Evolutionary conservation across 495 filamentous ascomycete genomes (phyloP), one percentile per base, ranked within the genome.

Genomic region (Lophium mytilinum): DNA sequence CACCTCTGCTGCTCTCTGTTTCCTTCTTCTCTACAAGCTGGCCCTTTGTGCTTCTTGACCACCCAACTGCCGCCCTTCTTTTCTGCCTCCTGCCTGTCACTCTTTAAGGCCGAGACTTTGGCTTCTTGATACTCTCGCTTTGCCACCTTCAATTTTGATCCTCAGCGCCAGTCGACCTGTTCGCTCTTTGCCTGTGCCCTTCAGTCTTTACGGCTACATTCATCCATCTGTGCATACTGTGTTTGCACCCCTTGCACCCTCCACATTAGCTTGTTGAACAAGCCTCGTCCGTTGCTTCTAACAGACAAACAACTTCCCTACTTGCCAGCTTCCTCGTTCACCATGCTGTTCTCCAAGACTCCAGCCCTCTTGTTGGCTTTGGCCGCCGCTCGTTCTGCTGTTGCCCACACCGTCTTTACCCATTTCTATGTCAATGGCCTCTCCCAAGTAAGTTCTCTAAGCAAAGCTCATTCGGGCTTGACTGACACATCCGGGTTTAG

Each of bases 351-450:
- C 36, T 55, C 57, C 54, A 65, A 65, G 57, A 52, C 54, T 37
- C 58, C 60, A 39, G 41, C 57, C 41, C 11, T 64, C 6, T 15
- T 61, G 42, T 34, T 56, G 9, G 64, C 61, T 19, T 33, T 68
- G 56, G 64, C 57, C 30, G 57, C 61, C 52, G 52, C 52, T 19
- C 63, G 55, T 12, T 51, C 57, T 39, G 63, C 64, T 9, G 59
- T 68, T 41, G 83, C 81, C 24, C 87, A 91, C 58, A 87, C 86
- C 15, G 66, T 80, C 47, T 80, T 88, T 61, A 84, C 83, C 6
- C 84, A 80, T 18, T 74, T 90, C 57, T 84, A 76, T 54, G 69
- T 90, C 62, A 72, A 86, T 64, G 82, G 79, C 55, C 74, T 78
- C 21, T 55, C 14, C 46, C 61, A 64, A 37, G 63, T 66, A 24